phyloP scores from a whole-genome alignment of 2,329 filamentous ascomycete species.

The Fusarium illudens region DNA sequence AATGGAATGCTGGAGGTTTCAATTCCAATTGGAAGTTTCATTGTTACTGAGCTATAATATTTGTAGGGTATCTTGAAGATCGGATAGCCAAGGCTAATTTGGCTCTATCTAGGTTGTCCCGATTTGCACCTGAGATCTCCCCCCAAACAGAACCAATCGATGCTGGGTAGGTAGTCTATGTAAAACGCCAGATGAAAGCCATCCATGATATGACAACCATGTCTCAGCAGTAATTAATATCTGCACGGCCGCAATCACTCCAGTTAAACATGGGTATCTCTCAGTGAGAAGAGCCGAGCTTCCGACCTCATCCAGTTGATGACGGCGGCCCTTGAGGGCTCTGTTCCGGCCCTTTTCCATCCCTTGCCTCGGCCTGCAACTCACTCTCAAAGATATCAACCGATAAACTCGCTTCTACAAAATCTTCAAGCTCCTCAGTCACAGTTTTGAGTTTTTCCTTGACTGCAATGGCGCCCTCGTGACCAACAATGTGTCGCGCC shows the following conservation, averaged over 20 bases:
- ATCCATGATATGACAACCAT: neutral
- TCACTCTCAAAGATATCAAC: conserved; percentile 77
- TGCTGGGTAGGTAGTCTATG: neutral
- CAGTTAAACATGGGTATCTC: neutral
- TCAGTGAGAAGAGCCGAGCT: neutral
- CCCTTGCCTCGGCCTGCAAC: conserved; percentile 60
- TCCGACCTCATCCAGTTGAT: conserved; percentile 23
- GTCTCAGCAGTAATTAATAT: neutral
- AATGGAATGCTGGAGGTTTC: neutral
- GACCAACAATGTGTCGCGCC: conserved; percentile 90
- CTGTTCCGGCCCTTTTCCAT: conserved; percentile 46
- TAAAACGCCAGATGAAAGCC: neutral
- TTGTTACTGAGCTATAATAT: neutral
- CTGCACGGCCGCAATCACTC: neutral
- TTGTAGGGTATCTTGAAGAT: neutral
- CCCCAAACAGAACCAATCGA: neutral
- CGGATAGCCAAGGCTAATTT: neutral
- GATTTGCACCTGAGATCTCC: neutral
- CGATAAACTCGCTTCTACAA: conserved; percentile 86
- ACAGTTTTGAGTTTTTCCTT: conserved; percentile 97
- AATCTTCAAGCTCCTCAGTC: conserved; percentile 95
- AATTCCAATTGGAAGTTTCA: neutral
- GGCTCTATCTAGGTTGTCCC: neutral
- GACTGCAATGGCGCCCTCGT: conserved; percentile 85
- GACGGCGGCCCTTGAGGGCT: conserved; percentile 38